Percentiles rank a stretch among this genome's conserved stretches.
Evolutionary conservation across 257 asterid genomes (phyloP).

Genomic region (Lavandula angustifolia): DNA sequence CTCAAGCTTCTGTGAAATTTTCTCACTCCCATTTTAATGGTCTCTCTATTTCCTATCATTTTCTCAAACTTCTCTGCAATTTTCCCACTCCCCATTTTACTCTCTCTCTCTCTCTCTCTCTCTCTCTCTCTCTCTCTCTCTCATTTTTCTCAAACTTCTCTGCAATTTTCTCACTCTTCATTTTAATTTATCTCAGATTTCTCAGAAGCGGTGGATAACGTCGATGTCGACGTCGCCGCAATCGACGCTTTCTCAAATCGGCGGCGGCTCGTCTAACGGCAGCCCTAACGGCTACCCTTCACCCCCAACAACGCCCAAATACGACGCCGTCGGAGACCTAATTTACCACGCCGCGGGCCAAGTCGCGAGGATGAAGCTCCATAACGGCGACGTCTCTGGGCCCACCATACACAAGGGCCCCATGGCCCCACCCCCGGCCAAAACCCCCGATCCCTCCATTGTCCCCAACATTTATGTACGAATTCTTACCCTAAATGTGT

Average conservation of each 20-base stretch:
- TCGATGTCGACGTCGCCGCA: slow-evolving; percentile 68
- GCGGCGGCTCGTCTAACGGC: slow-evolving; percentile 44
- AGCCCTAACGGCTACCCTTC: slow-evolving; percentile 54
- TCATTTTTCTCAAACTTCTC: not conserved
- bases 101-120: too few species aligned
- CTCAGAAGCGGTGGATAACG: slow-evolving; percentile 48
- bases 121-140: not conserved
- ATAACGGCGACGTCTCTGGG: slow-evolving; percentile 32
- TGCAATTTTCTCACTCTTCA: too few species aligned
- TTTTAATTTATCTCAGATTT: not conserved
- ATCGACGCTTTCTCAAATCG: slow-evolving; percentile 46
- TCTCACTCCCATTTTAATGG: not conserved
- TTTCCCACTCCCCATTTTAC: too few species aligned
- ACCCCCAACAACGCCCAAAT: slow-evolving; percentile 46
- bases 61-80: too few species aligned
- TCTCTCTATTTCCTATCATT: too few species aligned
- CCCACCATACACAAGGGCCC: slow-evolving; percentile 19
- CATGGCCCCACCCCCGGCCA: slow-evolving; percentile 29
- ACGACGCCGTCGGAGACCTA: slow-evolving; percentile 51
- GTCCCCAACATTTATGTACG: slow-evolving; percentile 41
- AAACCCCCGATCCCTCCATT: slow-evolving; percentile 26
- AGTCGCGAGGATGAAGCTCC: slow-evolving; percentile 49
- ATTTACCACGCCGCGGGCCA: slow-evolving; percentile 58
- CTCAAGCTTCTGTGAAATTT: too few species aligned
- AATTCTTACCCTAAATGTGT: not conserved